These are phyloP conservation scores for Daldinia vernicosa DNA, from an alignment of 495 filamentous ascomycete genomes.

Conservation along the genomic window DNA sequence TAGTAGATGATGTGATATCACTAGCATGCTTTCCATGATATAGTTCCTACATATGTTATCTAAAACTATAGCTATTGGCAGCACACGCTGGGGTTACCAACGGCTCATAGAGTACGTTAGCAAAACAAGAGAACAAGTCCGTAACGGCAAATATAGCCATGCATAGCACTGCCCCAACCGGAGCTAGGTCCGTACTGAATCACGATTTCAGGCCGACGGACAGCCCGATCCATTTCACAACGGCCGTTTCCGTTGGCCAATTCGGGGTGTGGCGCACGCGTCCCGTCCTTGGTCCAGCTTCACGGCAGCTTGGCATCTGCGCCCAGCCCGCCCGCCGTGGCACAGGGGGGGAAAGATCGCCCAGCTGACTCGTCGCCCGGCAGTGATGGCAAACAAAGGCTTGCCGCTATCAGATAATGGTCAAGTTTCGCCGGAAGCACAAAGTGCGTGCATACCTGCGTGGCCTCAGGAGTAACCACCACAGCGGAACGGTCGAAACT, in stretches of 20 bases:
- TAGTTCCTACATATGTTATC: neutral
- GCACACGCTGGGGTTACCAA: neutral
- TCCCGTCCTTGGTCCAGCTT: neutral
- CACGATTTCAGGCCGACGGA: neutral
- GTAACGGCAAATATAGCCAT: neutral
- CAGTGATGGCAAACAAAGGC: constrained; percentile 19
- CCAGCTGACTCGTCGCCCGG: constrained; percentile 25
- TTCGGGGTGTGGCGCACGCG: neutral
- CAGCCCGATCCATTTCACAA: neutral
- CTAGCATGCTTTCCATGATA: neutral
- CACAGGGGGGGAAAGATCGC: neutral
- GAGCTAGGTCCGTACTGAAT: neutral
- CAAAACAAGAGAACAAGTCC: neutral
- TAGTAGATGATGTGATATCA: too few relatives aligned
- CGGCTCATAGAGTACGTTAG: neutral
- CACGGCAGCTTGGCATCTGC: constrained; percentile 5
- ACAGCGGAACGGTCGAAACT: neutral
- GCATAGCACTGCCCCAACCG: neutral
- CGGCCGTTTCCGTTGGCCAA: neutral
- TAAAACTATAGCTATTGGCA: neutral
- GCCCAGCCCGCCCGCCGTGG: constrained; percentile 3
- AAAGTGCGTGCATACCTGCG: constrained; percentile 31
- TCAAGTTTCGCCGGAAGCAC: constrained; percentile 17
- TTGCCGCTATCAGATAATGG: constrained; percentile 13
- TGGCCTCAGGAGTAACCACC: constrained; percentile 18